Base-by-base conservation (phyloP, 495 filamentous ascomycete species). In the Pyrenula aspistea region DNA sequence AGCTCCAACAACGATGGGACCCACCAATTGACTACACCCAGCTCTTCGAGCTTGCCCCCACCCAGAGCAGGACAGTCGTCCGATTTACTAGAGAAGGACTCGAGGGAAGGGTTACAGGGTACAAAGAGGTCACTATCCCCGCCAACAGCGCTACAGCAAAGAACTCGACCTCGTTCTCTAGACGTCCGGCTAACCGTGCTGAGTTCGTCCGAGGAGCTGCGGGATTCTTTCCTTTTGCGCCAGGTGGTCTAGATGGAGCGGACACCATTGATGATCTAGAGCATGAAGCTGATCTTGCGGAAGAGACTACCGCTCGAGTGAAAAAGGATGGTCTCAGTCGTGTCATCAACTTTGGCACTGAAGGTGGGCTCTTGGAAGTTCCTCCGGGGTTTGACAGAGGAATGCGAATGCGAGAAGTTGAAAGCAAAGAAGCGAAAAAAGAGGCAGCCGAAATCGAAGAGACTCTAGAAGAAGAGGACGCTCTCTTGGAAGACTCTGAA, bases 121-220 rank as follows among this genome's bases (percentile, higher is more conserved):
- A 98, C 67, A 88, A 83, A 65, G 91, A 97, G 70, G 87, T 97
- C 53, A 96, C 93, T 0, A 83, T 97, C 22, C 91, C 92, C 15
- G 91, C 91, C 22, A 84, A 80, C 57, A 92, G 88, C 57, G 89
- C 89, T 1, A 97, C 87, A 19, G 93, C 93, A 2, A 98, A 98
- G 72, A 96, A 95, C 63, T 96, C 91, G 22, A 98, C 94, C 0
- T 96, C 91, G 0, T 75, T 98, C 42, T 71, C 88, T 10, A 80
- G 93, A 47, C 93, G 93, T 62, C 92, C 92, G 23, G 93, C 91
- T 47, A 83, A 81, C 57, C 81, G 88, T 60, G 89, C 88, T 42
- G 91, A 97, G 54, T 95, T 97, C 67, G 91, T 98, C 21, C 80
- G 93, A n/a, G 93, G 93, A 15, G 91, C 87, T 20, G 88, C 91